A percentile compares a stretch with the other conserved stretches of the same genome.
These are phyloP conservation scores for Lithocarpus polystachyus DNA, from an alignment of 306 rosid genomes.

Conservation along the genomic window DNA sequence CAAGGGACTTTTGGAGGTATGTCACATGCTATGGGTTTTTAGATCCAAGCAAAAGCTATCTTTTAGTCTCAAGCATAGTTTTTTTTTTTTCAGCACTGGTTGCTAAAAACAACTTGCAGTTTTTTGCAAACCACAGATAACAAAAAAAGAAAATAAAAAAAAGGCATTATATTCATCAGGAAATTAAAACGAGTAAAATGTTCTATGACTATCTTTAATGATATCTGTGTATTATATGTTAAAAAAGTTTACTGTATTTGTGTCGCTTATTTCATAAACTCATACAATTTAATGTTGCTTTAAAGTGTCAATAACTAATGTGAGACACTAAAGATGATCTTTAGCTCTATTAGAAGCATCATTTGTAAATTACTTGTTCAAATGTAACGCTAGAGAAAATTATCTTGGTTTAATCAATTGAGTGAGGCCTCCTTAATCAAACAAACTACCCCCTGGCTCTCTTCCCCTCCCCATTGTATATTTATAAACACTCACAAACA, in stretches of 20 bases:
- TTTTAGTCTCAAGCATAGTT: conserved; percentile 18
- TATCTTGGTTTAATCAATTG: not conserved
- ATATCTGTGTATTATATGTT: not conserved
- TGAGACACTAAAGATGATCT: not conserved
- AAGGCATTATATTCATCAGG: not conserved
- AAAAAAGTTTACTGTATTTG: not conserved
- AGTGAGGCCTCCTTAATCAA: not conserved
- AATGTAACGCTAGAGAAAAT: not conserved
- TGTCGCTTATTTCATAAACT: not conserved
- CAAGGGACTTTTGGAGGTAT: conserved; percentile 91
- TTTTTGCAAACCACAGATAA: not conserved
- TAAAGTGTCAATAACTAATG: not conserved
- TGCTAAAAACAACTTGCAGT: not conserved
- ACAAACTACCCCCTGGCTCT: not conserved
- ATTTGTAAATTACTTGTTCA: not conserved
- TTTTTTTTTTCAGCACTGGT: conserved; percentile 9
- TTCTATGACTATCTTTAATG: not conserved
- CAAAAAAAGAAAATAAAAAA: too few species aligned
- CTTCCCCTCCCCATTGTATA: not conserved
- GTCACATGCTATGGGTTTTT: not conserved
- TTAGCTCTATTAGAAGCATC: not conserved
- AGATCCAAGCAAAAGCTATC: not conserved
- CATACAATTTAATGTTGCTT: not conserved
- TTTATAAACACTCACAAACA: not conserved
- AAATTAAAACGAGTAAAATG: not conserved